Evolutionary conservation across 2,329 filamentous ascomycete species (phyloP).

Genomic region (Aspergillus thermomutatus): DNA sequence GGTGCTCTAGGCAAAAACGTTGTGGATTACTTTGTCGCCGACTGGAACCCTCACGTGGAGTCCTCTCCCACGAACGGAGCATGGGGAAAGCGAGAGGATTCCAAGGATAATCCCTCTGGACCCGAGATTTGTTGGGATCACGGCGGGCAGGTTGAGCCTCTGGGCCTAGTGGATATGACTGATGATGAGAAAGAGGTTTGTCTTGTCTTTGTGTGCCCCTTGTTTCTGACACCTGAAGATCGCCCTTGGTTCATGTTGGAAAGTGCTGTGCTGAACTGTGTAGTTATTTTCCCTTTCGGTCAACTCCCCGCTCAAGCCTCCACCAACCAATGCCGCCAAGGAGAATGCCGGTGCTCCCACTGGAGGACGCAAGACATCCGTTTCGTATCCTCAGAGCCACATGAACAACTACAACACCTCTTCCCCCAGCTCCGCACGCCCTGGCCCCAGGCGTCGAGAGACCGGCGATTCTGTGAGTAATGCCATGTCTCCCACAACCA

Average conservation of each 20-base stretch:
- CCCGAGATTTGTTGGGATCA: slow-evolving; percentile 92
- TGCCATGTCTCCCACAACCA: slow-evolving; percentile 46
- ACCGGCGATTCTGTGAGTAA: slow-evolving; percentile 67
- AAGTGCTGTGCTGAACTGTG: slow-evolving; percentile 23
- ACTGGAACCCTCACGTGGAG: slow-evolving; percentile 73
- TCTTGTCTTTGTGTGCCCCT: slow-evolving; percentile 10
- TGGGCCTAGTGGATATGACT: slow-evolving; percentile 70
- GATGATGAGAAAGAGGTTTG: slow-evolving; percentile 64
- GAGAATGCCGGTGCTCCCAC: slow-evolving; percentile 41
- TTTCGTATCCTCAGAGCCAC: slow-evolving; percentile 65
- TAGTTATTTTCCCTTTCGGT: slow-evolving; percentile 82
- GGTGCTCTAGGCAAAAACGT: slow-evolving; percentile 58
- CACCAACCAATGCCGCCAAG: slow-evolving; percentile 65
- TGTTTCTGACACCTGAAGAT: neutral
- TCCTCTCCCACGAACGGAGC: slow-evolving; percentile 61
- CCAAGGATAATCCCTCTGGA: slow-evolving; percentile 69
- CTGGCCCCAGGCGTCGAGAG: slow-evolving; percentile 76
- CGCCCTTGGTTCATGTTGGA: neutral
- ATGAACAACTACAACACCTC: slow-evolving; percentile 64
- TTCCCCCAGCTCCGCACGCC: slow-evolving; percentile 71
- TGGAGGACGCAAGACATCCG: slow-evolving; percentile 71
- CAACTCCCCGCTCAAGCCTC: slow-evolving; percentile 89
- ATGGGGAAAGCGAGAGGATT: slow-evolving; percentile 77
- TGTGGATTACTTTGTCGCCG: slow-evolving; percentile 65
- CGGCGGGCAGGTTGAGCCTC: slow-evolving; percentile 64